A percentile compares a stretch with the other conserved stretches of the same genome.
These are phyloP conservation scores for Lichtheimia ornata DNA, from an alignment of 371 early-diverging fungal species.

Conservation along the genomic window DNA sequence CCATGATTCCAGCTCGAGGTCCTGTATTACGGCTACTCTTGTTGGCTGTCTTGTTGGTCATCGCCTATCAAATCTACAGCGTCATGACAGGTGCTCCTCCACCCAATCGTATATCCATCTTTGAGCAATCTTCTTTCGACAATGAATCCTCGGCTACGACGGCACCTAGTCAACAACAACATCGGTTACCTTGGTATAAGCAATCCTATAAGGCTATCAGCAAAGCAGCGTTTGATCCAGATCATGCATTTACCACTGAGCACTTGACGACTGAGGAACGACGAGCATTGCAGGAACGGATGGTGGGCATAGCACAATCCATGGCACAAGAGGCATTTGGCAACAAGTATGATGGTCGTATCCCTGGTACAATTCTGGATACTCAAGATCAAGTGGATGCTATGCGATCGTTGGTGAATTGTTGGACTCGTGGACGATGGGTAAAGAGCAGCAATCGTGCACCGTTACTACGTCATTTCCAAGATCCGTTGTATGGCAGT, in stretches of 20 bases:
- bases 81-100: constrained; percentile 2
- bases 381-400: constrained; percentile 13
- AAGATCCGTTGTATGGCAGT: constrained; percentile 41
- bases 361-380: constrained; percentile 16
- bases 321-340: constrained; percentile 7
- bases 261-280: constrained; percentile 5
- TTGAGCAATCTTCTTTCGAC: not conserved
- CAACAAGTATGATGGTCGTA: not conserved
- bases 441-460: not conserved
- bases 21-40: not conserved
- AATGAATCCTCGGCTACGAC: not conserved
- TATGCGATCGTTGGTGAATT: constrained; percentile 16
- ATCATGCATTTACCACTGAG: constrained; percentile 3
- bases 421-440: constrained; percentile 21
- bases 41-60: not conserved
- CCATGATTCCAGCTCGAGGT: not conserved
- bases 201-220: not conserved
- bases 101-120: constrained; percentile 4
- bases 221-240: not conserved
- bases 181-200: constrained; percentile 15
- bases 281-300: not conserved
- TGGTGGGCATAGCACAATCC: not conserved
- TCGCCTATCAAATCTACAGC: constrained; percentile 2
- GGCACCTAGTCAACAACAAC: not conserved
- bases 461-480: constrained; percentile 26